Base-by-base conservation (phyloP, 1,139 yeast genomes). In the Magnusiomyces paraingens region DNA sequence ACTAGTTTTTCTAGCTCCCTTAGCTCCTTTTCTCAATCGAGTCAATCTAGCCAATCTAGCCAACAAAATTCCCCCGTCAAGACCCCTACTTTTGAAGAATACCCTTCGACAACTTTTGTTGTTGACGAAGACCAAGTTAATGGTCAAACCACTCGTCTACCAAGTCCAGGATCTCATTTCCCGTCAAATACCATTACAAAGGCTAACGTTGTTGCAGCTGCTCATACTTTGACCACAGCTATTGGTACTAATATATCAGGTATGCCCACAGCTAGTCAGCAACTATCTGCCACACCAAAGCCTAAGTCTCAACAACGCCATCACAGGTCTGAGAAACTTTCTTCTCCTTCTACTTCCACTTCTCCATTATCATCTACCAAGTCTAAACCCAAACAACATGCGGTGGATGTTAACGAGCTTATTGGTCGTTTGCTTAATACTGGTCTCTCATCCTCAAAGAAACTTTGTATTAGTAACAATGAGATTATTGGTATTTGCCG, bases 401-500 rank as follows among this genome's bases (percentile, higher is more conserved):
- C 53, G 35, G 52, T 52, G 17, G 58, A 58, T 41, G 50, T 60
- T 32, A 51, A 55, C 43, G 60, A 62, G 26, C 61, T 58, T 45
- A 60, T 64, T 44, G 55, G 57, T 40, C 59, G 62, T n/a, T 58
- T 64, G n/a, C 41, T 62, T 18, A 57, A 58, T 5, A 61, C 51
- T 5, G 58, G 58, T 2, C 39, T 53, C 10, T 52, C 55, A 41
- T 55, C 61, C 22, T 35, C 40, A 35, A 49, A 57, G 29, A 52
- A 55, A 8, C 61, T 70, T 58, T 62, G 74, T 64, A 59, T 76
- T 52, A 66, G 71, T 20, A 70, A 79, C 6, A 73, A 76, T 59
- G 93, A 86, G 65, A 77, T 86, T 55, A 80, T 81, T 61, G 74
- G 75, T 56, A 79, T 89, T 53, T 82, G 93, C 66, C 75, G 80